A percentile compares a stretch with the other conserved stretches of the same genome.
phyloP scores from a whole-genome alignment of 305 asterid species.

The Ajuga reptans region DNA sequence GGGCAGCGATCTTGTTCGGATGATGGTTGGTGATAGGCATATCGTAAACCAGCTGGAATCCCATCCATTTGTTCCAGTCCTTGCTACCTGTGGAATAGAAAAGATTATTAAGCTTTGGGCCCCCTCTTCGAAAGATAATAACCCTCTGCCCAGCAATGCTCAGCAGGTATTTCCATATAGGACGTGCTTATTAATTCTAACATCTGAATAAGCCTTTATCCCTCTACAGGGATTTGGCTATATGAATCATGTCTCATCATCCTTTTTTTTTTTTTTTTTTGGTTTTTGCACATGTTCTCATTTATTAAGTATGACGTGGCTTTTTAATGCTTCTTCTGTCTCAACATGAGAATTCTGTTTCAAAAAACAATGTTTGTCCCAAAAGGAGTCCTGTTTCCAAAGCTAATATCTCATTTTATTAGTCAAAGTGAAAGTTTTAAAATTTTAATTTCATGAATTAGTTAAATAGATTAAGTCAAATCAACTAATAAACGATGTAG shows the following conservation, averaged over 20 bases:
- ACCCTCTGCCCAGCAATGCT: slow-evolving; percentile 49
- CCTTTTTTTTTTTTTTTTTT: background rate
- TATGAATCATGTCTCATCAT: background rate
- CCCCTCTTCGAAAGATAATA: slow-evolving; percentile 45
- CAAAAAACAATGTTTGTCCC: too few species aligned
- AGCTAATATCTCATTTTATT: too few species aligned
- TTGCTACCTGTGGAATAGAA: slow-evolving; percentile 73
- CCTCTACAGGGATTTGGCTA: background rate
- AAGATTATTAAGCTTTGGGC: slow-evolving; percentile 65
- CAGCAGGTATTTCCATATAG: slow-evolving; percentile 40
- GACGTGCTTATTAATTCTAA: background rate
- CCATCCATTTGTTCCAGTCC: slow-evolving; percentile 56
- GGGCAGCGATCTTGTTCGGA: slow-evolving; percentile 51
- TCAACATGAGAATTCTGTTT: too few species aligned
- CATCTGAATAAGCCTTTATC: background rate
- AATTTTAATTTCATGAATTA: too few species aligned
- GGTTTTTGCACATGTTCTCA: background rate
- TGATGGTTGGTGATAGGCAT: slow-evolving; percentile 66
- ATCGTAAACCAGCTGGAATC: slow-evolving; percentile 69
- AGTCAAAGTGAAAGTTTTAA: too few species aligned
- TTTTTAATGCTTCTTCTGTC: too few species aligned
- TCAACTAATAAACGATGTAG: too few species aligned
- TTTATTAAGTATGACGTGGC: background rate
- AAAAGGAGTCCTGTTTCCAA: too few species aligned
- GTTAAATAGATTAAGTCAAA: too few species aligned